phyloP scores from a whole-genome alignment of 208 protist genomes.

The Leptomonas seymouri region DNA sequence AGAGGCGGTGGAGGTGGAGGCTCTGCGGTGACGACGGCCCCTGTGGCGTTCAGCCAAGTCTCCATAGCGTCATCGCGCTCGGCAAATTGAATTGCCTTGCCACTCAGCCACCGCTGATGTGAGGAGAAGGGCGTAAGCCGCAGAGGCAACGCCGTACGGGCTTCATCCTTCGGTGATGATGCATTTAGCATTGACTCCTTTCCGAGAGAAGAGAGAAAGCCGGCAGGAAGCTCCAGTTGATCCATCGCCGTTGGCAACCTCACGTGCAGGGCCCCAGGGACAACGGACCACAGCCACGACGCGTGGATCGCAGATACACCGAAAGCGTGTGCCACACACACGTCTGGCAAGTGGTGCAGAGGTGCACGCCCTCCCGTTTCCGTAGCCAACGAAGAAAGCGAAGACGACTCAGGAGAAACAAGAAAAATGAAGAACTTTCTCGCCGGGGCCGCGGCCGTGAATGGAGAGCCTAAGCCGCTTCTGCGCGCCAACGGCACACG shows the following conservation, averaged over 20 bases:
- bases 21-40: conserved; percentile 26
- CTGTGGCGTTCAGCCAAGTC: conserved; percentile 30
- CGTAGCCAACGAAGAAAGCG: neutral
- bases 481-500: conserved; percentile 21
- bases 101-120: conserved; percentile 20
- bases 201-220: no score
- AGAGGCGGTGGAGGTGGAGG: neutral
- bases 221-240: conserved; percentile 2
- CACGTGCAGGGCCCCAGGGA: conserved; percentile 21
- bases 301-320: conserved; percentile 48
- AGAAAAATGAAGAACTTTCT: conserved; percentile 26
- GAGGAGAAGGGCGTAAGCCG: conserved; percentile 18
- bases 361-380: neutral
- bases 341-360: conserved; percentile 15
- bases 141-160: conserved; percentile 1
- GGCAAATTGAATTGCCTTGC: conserved; percentile 15
- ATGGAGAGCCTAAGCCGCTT: neutral
- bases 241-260: conserved; percentile 16
- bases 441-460: neutral
- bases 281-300: conserved; percentile 40
- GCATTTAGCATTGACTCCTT: neutral
- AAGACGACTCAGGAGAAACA: neutral
- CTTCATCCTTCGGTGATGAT: neutral
- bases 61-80: conserved; percentile 34
- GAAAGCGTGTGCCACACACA: conserved; percentile 51